Conservation (phyloP, 2,329 filamentous ascomycete species). For the Plectosphaerella plurivora region DNA sequence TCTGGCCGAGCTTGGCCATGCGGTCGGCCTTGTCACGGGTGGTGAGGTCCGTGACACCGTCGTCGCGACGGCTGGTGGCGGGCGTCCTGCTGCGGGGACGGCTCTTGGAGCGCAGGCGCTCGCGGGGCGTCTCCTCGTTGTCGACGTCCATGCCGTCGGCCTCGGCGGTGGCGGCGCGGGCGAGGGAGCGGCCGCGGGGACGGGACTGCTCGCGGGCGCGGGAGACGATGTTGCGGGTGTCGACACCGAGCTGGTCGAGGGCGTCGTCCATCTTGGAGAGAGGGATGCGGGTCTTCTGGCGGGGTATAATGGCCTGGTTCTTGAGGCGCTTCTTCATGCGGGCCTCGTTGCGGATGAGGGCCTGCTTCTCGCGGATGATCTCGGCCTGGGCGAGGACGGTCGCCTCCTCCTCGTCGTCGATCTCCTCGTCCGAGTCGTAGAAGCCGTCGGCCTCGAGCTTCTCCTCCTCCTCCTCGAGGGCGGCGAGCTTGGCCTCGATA, state of each 20-base stretch:
- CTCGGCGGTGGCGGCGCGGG: constrained; percentile 57
- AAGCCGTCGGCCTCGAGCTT: constrained; percentile 85
- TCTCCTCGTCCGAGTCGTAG: constrained; percentile 79
- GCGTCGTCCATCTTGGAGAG: constrained; percentile 83
- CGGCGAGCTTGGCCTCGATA: constrained; percentile 87
- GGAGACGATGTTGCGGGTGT: constrained; percentile 69
- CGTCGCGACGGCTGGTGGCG: constrained; percentile 63
- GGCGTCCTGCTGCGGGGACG: constrained; percentile 49
- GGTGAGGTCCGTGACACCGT: constrained; percentile 67
- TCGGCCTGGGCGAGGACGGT: constrained; percentile 90
- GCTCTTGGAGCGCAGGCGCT: constrained; percentile 69
- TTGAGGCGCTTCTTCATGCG: constrained; percentile 95
- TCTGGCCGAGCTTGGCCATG: constrained; percentile 84
- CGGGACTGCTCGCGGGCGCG: constrained; percentile 66
- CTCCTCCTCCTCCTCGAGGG: constrained; percentile 93
- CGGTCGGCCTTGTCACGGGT: constrained; percentile 77
- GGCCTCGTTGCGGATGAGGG: constrained; percentile 87
- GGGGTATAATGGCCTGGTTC: constrained; percentile 91
- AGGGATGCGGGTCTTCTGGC: constrained; percentile 74
- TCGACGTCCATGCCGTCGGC: constrained; percentile 75
- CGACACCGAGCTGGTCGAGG: constrained; percentile 80
- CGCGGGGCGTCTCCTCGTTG: constrained; percentile 34
- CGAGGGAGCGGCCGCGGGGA: constrained; percentile 66
- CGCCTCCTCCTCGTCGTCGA: constrained; percentile 85
- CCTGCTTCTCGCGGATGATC: constrained; percentile 90